Conservation (phyloP, 495 filamentous ascomycete species). For the Daldinia concentrica region DNA sequence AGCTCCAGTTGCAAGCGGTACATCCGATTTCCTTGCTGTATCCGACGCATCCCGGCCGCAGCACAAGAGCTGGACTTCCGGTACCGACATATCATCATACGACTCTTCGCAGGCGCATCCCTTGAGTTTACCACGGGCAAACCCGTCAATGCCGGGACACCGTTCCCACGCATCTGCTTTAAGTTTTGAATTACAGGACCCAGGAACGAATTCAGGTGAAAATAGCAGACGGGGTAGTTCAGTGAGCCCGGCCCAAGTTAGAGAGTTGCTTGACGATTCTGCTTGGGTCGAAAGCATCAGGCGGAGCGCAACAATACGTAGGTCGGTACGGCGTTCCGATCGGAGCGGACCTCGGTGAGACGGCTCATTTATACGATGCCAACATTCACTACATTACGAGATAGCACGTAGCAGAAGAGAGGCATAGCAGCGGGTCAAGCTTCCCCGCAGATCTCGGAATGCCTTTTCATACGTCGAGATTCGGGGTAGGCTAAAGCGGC, state of each 20-base stretch:
- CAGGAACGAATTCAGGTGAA: conserved; percentile 42
- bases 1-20: conserved; percentile 24
- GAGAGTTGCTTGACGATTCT: conserved; percentile 83
- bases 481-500: conserved; percentile 14
- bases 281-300: conserved; percentile 93
- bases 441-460: conserved; percentile 18
- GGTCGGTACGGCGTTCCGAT: conserved; percentile 51
- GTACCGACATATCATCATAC: conserved; percentile 54
- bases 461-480: conserved; percentile 17
- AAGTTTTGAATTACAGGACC: conserved; percentile 58
- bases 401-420: conserved; percentile 18
- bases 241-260: conserved; percentile 80
- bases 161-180: conserved; percentile 49
- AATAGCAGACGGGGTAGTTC: conserved; percentile 69
- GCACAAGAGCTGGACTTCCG: conserved; percentile 53
- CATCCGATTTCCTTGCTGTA: conserved; percentile 48
- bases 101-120: conserved; percentile 56
- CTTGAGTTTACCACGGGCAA: conserved; percentile 50
- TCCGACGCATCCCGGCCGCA: conserved; percentile 49
- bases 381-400: conserved; percentile 30
- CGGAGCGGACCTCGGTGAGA: conserved; percentile 38
- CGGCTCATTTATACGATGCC: conserved; percentile 10
- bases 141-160: conserved; percentile 44
- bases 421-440: background rate
- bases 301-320: conserved; percentile 82